A percentile compares a stretch with the other conserved stretches of the same genome.
phyloP scores from a whole-genome alignment of 2,329 filamentous ascomycete species.

The Thelonectria rubi region DNA sequence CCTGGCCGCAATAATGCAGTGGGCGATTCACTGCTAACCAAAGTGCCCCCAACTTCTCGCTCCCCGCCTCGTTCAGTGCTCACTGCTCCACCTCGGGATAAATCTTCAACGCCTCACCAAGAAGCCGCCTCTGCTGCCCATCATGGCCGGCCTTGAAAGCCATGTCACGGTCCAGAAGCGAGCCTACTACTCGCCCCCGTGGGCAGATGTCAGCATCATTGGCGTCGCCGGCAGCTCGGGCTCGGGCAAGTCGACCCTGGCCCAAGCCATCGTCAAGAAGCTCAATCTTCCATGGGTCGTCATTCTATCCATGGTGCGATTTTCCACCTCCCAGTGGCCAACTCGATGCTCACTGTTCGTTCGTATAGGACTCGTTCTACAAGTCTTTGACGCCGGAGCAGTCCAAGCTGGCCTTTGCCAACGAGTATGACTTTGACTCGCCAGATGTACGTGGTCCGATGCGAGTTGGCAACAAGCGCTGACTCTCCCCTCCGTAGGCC shows the following conservation, averaged over 20 bases:
- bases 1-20: constrained; percentile 14
- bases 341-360: constrained; percentile 33
- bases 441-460: constrained; percentile 66
- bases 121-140: constrained; percentile 23
- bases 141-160: constrained; percentile 45
- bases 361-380: constrained; percentile 91
- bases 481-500: constrained; percentile 56
- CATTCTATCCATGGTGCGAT: constrained; percentile 89
- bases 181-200: constrained; percentile 90
- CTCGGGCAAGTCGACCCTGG: constrained; percentile 92
- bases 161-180: constrained; percentile 63
- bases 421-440: constrained; percentile 96
- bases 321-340: constrained; percentile 1
- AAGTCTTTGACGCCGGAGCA: constrained; percentile 85
- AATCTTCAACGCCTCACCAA: constrained; percentile 20
- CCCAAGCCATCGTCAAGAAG: constrained; percentile 87
- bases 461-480: neutral
- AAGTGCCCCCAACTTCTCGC: constrained; percentile 11
- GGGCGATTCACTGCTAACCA: constrained; percentile 13
- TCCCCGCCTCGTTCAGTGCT: constrained; percentile 8
- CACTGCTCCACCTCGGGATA: constrained; percentile 5
- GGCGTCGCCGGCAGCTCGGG: constrained; percentile 95
- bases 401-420: constrained; percentile 81
- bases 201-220: constrained; percentile 96
- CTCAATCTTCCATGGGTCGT: constrained; percentile 97